Conservation (phyloP, 805 yeast genomes). For the Lipomyces lipofer region DNA sequence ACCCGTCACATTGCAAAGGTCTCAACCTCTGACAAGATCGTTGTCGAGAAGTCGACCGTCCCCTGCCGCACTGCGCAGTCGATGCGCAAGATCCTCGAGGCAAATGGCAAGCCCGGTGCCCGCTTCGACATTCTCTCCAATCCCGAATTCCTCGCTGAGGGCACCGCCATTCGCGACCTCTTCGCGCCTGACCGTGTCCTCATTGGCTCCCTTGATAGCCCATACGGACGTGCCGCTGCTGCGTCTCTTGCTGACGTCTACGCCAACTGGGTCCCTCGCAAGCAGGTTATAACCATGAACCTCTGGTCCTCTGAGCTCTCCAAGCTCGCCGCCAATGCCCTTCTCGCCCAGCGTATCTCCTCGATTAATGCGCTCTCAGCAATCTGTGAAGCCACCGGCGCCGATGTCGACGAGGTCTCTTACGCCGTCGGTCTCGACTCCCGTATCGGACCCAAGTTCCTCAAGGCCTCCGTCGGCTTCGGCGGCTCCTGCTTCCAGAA, state of each 20-base stretch:
- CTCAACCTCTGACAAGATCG: conserved; percentile 36
- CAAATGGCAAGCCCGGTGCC: conserved; percentile 37
- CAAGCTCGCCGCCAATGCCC: conserved; percentile 39
- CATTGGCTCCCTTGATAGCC: conserved; percentile 37
- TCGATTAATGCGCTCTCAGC: conserved; percentile 40
- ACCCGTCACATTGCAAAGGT: conserved; percentile 38
- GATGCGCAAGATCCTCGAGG: conserved; percentile 37
- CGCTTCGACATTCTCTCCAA: conserved; percentile 38
- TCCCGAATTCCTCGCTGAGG: conserved; percentile 40
- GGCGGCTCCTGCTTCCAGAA: conserved; percentile 40
- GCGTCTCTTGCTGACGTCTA: conserved; percentile 37
- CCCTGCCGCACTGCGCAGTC: conserved; percentile 38
- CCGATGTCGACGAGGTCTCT: conserved; percentile 39
- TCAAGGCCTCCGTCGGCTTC: conserved; percentile 39
- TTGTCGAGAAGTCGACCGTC: conserved; percentile 39
- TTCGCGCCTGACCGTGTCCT: conserved; percentile 37
- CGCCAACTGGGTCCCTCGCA: conserved; percentile 37
- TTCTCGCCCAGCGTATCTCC: conserved; percentile 39
- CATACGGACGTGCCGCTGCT: conserved; percentile 35
- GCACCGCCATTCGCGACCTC: conserved; percentile 37
- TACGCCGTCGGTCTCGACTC: conserved; percentile 38
- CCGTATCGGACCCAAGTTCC: conserved; percentile 38
- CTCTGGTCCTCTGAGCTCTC: conserved; percentile 39
- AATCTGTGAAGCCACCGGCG: conserved; percentile 39
- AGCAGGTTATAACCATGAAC: conserved; percentile 37